Percentiles rank a stretch among this genome's conserved stretches.
These are phyloP conservation scores for Diplodia intermedia DNA, from an alignment of 2,329 filamentous ascomycete species.

Conservation along the genomic window DNA sequence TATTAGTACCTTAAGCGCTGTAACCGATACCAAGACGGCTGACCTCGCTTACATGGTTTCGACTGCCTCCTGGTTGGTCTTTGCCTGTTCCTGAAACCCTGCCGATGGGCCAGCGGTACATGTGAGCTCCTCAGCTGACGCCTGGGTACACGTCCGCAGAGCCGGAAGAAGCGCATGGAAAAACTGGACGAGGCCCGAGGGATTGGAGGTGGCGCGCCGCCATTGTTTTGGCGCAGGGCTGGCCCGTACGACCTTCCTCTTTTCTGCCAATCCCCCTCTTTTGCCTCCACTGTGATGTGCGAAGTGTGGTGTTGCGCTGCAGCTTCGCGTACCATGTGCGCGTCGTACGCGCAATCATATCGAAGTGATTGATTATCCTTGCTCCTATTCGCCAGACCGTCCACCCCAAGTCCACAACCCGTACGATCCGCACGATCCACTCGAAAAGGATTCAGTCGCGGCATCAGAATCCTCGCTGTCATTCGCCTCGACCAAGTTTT, in stretches of 20 bases:
- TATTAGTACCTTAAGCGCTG: constrained; percentile 12
- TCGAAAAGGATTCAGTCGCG: not conserved
- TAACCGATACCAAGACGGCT: not conserved
- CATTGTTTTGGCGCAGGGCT: not conserved
- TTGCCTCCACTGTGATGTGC: constrained; percentile 7
- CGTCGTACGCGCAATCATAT: constrained; percentile 1
- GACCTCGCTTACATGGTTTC: constrained; percentile 11
- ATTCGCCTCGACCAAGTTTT: not conserved
- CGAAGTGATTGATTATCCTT: not conserved
- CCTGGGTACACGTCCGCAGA: not conserved
- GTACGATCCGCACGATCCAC: not conserved
- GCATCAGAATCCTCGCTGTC: not conserved
- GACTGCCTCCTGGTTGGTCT: not conserved
- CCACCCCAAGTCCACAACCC: not conserved
- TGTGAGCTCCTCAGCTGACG: constrained; percentile 12
- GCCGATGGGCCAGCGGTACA: not conserved
- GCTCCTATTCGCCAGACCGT: not conserved
- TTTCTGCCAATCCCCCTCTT: constrained; percentile 14
- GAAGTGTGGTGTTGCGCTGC: constrained; percentile 7
- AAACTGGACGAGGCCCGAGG: constrained; percentile 3
- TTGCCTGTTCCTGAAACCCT: constrained; percentile 6
- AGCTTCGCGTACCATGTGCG: not conserved
- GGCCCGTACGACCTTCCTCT: constrained; percentile 15
- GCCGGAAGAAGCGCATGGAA: not conserved
- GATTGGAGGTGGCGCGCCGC: constrained; percentile 10